Conservation (phyloP, 2,329 filamentous ascomycete genomes). For the Paraconiothyrium sp. region DNA sequence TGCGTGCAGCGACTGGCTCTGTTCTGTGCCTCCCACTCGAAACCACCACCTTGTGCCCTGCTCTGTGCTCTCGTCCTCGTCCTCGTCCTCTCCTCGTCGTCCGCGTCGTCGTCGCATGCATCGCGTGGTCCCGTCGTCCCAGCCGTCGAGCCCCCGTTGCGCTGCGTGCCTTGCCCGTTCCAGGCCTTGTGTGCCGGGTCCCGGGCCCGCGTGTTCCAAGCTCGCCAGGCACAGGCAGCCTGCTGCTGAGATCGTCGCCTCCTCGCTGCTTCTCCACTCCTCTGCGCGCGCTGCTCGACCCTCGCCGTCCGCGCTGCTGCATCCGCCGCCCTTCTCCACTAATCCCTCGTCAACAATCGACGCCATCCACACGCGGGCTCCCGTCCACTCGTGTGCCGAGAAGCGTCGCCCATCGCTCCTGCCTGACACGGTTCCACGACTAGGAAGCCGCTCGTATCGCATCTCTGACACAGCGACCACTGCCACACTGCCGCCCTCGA, state of each 20-base stretch:
- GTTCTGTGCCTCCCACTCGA: too few relatives aligned
- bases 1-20: too few relatives aligned
- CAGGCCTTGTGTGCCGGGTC: not conserved
- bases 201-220: not conserved
- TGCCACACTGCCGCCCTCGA: conserved; percentile 2
- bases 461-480: conserved; percentile 7
- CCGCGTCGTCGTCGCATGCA: not conserved
- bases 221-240: not conserved
- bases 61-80: not conserved
- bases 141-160: not conserved
- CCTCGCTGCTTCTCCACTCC: conserved; percentile 14
- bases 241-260: conserved; percentile 5
- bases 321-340: conserved; percentile 11
- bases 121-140: not conserved
- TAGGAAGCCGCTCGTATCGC: conserved; percentile 12
- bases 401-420: conserved; percentile 8
- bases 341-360: conserved; percentile 3
- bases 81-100: not conserved
- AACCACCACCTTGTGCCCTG: conserved; percentile 9
- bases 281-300: conserved; percentile 3
- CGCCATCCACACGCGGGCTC: not conserved
- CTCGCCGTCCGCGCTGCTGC: conserved; percentile 18
- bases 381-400: conserved; percentile 15
- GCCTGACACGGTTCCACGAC: conserved; percentile 31
- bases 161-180: conserved; percentile 14